Percentiles rank a stretch among this genome's conserved stretches.
phyloP scores from a whole-genome alignment of 2,329 filamentous ascomycete genomes.

The Pestalotiopsis fici region DNA sequence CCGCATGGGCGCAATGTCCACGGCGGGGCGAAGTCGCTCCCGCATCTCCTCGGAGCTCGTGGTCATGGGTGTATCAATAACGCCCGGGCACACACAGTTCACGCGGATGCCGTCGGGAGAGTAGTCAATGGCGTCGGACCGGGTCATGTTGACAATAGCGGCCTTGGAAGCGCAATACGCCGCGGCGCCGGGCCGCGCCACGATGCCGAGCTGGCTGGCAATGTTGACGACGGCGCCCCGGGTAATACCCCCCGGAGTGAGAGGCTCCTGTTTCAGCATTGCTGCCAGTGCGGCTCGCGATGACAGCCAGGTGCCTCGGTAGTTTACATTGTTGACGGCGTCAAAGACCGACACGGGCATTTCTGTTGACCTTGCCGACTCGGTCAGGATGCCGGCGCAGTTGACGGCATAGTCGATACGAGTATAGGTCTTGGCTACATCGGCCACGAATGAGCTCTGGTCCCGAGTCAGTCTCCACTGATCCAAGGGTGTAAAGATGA shows the following conservation, averaged over 20 bases:
- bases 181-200: slow-evolving; percentile 46
- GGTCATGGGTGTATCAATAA: slow-evolving; percentile 49
- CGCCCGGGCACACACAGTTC: slow-evolving; percentile 41
- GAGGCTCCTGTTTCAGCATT: slow-evolving; percentile 46
- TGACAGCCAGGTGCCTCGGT: slow-evolving; percentile 49
- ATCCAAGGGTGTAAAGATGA: neutral
- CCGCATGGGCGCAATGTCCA: slow-evolving; percentile 49
- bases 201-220: slow-evolving; percentile 53
- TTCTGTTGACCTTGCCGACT: slow-evolving; percentile 42
- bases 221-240: slow-evolving; percentile 53
- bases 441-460: slow-evolving; percentile 31
- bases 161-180: slow-evolving; percentile 60
- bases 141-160: slow-evolving; percentile 59
- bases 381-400: slow-evolving; percentile 53
- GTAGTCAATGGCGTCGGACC: slow-evolving; percentile 58
- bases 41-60: slow-evolving; percentile 38
- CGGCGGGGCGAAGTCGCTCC: slow-evolving; percentile 38
- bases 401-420: slow-evolving; percentile 59
- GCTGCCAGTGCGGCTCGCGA: slow-evolving; percentile 42
- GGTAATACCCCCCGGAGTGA: slow-evolving; percentile 36
- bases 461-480: neutral
- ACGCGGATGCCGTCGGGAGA: slow-evolving; percentile 39
- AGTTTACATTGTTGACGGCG: slow-evolving; percentile 55
- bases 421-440: slow-evolving; percentile 34
- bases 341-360: slow-evolving; percentile 51